Conservation (phyloP, 1,139 yeast genomes). For the Pichia sp. region DNA sequence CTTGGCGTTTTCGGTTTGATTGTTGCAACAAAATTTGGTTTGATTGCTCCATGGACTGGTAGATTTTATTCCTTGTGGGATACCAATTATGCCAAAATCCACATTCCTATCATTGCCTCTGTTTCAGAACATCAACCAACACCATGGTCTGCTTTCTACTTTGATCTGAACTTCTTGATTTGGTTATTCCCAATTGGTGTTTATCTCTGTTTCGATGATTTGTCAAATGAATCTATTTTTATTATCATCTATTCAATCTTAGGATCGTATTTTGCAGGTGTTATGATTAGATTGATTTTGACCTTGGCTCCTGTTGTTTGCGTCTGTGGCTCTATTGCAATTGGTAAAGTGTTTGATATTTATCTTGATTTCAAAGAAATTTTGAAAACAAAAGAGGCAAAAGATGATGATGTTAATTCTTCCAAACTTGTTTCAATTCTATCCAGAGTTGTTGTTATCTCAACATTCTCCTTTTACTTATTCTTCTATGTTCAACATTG, state of each 20-base stretch:
- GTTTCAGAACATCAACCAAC: constrained; percentile 99
- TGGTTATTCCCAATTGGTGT: constrained; percentile 99
- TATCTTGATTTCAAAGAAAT: constrained; percentile 62
- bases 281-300: constrained; percentile 96
- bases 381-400: constrained; percentile 15
- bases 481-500: constrained; percentile 85
- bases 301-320: constrained; percentile 95
- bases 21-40: constrained; percentile 79
- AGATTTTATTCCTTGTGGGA: constrained; percentile 99
- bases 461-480: constrained; percentile 69
- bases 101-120: constrained; percentile 97
- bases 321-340: constrained; percentile 81
- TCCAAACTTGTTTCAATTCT: constrained; percentile 30
- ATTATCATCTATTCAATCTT: constrained; percentile 84
- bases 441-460: constrained; percentile 55
- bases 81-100: constrained; percentile 93
- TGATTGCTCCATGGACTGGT: constrained; percentile 99
- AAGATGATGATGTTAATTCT: constrained; percentile 1
- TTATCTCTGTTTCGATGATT: constrained; percentile 80
- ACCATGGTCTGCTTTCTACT: constrained; percentile 98
- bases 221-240: constrained; percentile 88
- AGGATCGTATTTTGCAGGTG: constrained; percentile 97
- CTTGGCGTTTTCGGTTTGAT: constrained; percentile 68
- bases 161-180: constrained; percentile 84
- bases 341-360: constrained; percentile 76